Evolutionary conservation across 2,329 filamentous ascomycete species (phyloP), one percentile per base, ranked within the genome.

Genomic region (Hymenoscyphus albidus): DNA sequence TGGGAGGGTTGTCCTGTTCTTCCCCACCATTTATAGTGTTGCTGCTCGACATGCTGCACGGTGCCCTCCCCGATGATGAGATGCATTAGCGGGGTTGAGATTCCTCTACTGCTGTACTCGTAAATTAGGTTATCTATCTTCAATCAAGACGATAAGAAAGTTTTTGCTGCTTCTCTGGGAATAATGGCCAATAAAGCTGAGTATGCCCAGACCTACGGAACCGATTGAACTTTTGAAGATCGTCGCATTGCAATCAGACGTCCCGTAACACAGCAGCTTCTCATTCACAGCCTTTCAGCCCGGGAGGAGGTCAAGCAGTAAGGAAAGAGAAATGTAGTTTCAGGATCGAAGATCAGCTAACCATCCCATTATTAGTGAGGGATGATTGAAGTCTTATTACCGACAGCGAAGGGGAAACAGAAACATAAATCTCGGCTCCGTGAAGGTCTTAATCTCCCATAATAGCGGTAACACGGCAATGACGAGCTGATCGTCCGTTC

Each of bases 361-460:
- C 3, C 13, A 51, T 51, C 22, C 44, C 3, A 54, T 18, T 22
- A 54, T 27, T 54, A n/a, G n/a, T n/a, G 48, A 54, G 48, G 18
- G 18, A 22, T 27, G 22, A 22, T 13, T 22, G 48, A 54, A 18
- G 48, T 13, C 22, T 54, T 54, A 54, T 54, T 54, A 18, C 48
- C 13, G 48, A 54, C 48, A 9, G 22, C 48, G 48, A 54, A 54
- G 18, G 48, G 18, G 48, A 54, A 54, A 27, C 35, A 35, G 35
- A 35, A 38, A 16, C 42, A 61, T 54, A 32, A 61, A 35, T 61
- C 42, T 61, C 58, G 58, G 58, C n/a, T 48, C 39, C 32, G 32
- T 48, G 59, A 61, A 22, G 59, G 18, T 61, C 59, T 12, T 32
- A 61, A 61, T 61, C 22, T 61, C 59, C 59, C 27, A 51, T n/a